phyloP scores from a whole-genome alignment of 2,329 filamentous ascomycete species.

The Cercospora zeae-maydis region DNA sequence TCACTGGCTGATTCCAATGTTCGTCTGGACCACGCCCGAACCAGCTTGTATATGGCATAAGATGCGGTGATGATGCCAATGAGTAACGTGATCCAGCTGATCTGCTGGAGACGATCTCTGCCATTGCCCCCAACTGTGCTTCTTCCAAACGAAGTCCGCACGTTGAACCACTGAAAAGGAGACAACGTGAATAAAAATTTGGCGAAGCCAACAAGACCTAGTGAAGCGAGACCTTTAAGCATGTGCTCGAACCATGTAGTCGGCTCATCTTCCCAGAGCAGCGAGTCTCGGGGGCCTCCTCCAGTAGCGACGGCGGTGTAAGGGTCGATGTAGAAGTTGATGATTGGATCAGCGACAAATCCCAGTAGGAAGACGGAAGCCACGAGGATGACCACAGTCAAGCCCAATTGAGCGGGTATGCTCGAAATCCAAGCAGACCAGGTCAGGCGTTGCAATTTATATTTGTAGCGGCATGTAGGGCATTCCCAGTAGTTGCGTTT shows the following conservation, averaged over 20 bases:
- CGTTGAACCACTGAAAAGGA: conserved; percentile 72
- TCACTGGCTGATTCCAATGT: conserved; percentile 76
- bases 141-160: conserved; percentile 51
- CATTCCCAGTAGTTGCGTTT: conserved; percentile 79
- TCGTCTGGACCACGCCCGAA: conserved; percentile 67
- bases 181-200: conserved; percentile 74
- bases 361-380: conserved; percentile 75
- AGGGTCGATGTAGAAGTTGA: conserved; percentile 83
- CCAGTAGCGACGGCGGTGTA: conserved; percentile 40
- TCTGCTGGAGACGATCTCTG: conserved; percentile 70
- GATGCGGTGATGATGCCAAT: conserved; percentile 79
- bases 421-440: conserved; percentile 63
- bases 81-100: conserved; percentile 74
- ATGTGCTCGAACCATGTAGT: conserved; percentile 78
- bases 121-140: conserved; percentile 55
- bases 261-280: conserved; percentile 47
- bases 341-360: conserved; percentile 87
- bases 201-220: conserved; percentile 79
- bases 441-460: conserved; percentile 71
- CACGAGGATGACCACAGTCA: conserved; percentile 71
- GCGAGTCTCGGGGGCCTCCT: conserved; percentile 32
- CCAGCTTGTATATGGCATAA: conserved; percentile 78
- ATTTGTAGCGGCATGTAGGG: conserved; percentile 80
- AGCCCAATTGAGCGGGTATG: conserved; percentile 58
- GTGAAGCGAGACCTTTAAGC: conserved; percentile 80